These are phyloP conservation scores for Laguncularia racemosa DNA, from an alignment of 345 rosid genomes.

Conservation along the genomic window DNA sequence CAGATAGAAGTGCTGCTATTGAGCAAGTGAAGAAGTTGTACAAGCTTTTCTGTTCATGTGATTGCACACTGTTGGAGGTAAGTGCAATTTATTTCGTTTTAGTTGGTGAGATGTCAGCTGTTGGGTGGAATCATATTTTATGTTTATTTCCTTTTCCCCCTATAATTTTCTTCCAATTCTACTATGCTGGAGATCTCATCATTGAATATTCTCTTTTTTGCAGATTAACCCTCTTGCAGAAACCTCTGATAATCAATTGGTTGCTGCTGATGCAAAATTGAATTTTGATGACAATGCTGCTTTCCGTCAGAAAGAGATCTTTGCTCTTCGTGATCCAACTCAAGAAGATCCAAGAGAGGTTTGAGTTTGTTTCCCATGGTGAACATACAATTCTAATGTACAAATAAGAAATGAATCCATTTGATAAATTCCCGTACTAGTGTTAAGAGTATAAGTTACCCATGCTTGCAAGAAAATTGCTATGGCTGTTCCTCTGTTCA, in stretches of 20 bases:
- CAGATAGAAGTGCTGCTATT: constrained; percentile 72
- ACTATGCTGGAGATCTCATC: constrained; percentile 2
- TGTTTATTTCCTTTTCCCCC: background rate
- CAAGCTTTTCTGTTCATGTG: constrained; percentile 67
- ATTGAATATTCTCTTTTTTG: constrained; percentile 7
- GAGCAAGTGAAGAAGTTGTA: constrained; percentile 98
- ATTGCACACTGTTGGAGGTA: constrained; percentile 98
- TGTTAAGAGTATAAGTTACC: no score
- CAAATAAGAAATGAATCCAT: background rate
- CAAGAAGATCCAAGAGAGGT: constrained; percentile 99
- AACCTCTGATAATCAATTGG: constrained; percentile 73
- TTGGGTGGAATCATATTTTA: no score
- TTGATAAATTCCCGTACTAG: background rate
- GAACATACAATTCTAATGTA: background rate
- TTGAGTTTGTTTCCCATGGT: constrained; percentile 5
- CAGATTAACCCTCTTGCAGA: constrained; percentile 99
- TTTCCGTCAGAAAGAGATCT: constrained; percentile 77
- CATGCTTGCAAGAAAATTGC: no score
- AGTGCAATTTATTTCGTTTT: constrained; percentile 21
- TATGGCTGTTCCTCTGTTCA: no score
- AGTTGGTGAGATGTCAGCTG: background rate
- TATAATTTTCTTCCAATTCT: background rate
- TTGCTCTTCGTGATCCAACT: constrained; percentile 80
- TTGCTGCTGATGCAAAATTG: constrained; percentile 99
- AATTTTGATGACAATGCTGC: constrained; percentile 99